phyloP scores from a whole-genome alignment of 2,329 filamentous ascomycete genomes.

The Elsinoe ampelina region DNA sequence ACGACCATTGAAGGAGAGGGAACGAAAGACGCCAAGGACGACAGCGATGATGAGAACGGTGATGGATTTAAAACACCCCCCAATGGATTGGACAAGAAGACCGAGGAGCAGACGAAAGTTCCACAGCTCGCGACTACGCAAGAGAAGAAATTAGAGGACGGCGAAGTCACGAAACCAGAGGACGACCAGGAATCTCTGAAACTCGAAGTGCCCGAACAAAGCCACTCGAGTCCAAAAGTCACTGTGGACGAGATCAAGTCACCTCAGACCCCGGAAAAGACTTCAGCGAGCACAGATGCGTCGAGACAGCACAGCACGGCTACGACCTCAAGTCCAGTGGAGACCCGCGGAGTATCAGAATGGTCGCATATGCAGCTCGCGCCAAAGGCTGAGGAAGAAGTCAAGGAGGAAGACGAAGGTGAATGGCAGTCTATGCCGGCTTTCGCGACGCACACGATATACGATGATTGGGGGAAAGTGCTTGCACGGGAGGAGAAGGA shows the following conservation, averaged over 20 bases:
- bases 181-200: background rate
- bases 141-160: background rate
- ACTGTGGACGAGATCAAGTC: background rate
- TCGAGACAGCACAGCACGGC: slow-evolving; percentile 5
- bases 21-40: slow-evolving; percentile 11
- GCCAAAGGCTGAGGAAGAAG: slow-evolving; percentile 37
- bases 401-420: slow-evolving; percentile 52
- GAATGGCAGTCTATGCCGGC: slow-evolving; percentile 93
- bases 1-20: slow-evolving; percentile 20
- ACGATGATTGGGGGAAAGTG: slow-evolving; percentile 84
- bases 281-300: background rate
- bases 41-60: slow-evolving; percentile 17
- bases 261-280: background rate
- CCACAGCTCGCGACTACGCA: background rate
- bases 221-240: background rate
- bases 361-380: slow-evolving; percentile 72
- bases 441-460: slow-evolving; percentile 85
- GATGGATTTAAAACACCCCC: slow-evolving; percentile 11
- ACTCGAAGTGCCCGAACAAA: background rate
- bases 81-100: background rate
- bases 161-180: background rate
- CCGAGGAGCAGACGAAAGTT: background rate
- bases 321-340: slow-evolving; percentile 11
- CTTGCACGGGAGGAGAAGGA: slow-evolving; percentile 71
- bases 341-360: slow-evolving; percentile 50